Evolutionary conservation across 2,329 filamentous ascomycete species (phyloP).

Genomic region (Fusarium nodosum): DNA sequence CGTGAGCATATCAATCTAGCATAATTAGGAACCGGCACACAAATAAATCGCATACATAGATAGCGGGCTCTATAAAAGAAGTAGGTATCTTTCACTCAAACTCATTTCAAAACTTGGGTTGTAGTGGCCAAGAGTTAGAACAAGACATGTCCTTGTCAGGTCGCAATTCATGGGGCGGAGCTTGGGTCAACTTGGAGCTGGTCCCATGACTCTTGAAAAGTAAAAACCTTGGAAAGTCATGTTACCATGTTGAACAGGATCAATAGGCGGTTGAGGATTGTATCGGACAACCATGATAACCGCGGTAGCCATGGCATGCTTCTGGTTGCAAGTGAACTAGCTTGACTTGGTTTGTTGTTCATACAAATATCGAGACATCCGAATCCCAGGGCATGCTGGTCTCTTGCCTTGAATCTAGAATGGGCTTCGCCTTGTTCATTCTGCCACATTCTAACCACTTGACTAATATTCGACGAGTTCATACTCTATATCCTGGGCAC

Average conservation of each 20-base stretch:
- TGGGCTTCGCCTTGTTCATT: background rate
- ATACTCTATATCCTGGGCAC: background rate
- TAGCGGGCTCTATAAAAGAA: background rate
- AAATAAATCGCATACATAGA: slow-evolving; percentile 8
- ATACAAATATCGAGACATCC: slow-evolving; percentile 4
- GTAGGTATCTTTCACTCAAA: background rate
- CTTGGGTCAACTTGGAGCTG: slow-evolving; percentile 41
- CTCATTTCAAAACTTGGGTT: slow-evolving; percentile 9
- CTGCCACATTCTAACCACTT: background rate
- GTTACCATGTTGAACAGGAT: slow-evolving; percentile 30
- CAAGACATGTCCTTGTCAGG: slow-evolving; percentile 29
- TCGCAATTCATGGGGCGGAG: slow-evolving; percentile 36
- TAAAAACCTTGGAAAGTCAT: slow-evolving; percentile 35
- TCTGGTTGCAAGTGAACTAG: slow-evolving; percentile 3
- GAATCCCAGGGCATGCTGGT: background rate
- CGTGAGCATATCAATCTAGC: background rate
- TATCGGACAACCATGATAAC: slow-evolving; percentile 24
- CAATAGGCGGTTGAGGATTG: slow-evolving; percentile 12
- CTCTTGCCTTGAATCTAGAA: background rate
- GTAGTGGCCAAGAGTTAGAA: slow-evolving; percentile 20
- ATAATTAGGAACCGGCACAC: slow-evolving; percentile 1
- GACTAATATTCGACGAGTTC: too few relatives aligned
- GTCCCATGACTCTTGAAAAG: slow-evolving; percentile 47
- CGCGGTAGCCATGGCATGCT: slow-evolving; percentile 35
- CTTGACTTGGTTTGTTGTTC: background rate